Evolutionary conservation across 2,329 filamentous ascomycete genomes (phyloP).

Genomic region (Penicillium sp.): DNA sequence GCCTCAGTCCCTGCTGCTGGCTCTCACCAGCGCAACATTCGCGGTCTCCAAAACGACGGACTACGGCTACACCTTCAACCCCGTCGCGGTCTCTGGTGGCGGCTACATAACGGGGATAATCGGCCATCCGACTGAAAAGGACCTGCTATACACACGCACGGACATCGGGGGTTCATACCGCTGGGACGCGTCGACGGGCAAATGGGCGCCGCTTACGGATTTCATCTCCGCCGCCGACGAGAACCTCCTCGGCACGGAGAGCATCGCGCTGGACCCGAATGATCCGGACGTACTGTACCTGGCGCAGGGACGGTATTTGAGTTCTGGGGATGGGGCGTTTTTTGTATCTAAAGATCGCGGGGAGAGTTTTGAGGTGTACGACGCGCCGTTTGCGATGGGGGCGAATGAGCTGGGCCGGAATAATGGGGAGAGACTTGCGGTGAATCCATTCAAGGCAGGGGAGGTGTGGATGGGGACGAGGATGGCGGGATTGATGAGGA

Average conservation of each 20-base stretch:
- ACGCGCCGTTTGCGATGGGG: conserved; percentile 20
- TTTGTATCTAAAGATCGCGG: conserved; percentile 21
- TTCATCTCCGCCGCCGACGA: conserved; percentile 20
- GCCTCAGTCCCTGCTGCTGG: background rate
- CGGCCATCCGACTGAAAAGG: conserved; percentile 19
- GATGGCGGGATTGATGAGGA: conserved; percentile 21
- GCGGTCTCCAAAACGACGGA: conserved; percentile 7
- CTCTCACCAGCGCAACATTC: background rate
- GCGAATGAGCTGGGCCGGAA: conserved; percentile 23
- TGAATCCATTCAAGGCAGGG: conserved; percentile 21
- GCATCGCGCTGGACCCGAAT: conserved; percentile 19
- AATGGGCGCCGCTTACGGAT: conserved; percentile 24
- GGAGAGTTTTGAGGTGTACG: conserved; percentile 15
- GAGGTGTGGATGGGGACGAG: conserved; percentile 23
- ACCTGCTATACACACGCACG: conserved; percentile 22
- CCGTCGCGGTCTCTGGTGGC: conserved; percentile 20
- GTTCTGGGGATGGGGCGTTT: conserved; percentile 16
- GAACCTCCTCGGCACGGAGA: conserved; percentile 23
- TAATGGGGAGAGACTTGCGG: conserved; percentile 23
- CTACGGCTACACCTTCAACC: conserved; percentile 20
- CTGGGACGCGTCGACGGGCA: conserved; percentile 13
- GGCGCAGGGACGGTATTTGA: conserved; percentile 21
- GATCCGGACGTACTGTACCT: conserved; percentile 20
- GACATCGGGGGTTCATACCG: conserved; percentile 23
- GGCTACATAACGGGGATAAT: conserved; percentile 24